A percentile compares a stretch with the other conserved stretches of the same genome.
Evolutionary conservation across 2,329 filamentous ascomycete genomes (phyloP).

Genomic region (Exophiala sp.): DNA sequence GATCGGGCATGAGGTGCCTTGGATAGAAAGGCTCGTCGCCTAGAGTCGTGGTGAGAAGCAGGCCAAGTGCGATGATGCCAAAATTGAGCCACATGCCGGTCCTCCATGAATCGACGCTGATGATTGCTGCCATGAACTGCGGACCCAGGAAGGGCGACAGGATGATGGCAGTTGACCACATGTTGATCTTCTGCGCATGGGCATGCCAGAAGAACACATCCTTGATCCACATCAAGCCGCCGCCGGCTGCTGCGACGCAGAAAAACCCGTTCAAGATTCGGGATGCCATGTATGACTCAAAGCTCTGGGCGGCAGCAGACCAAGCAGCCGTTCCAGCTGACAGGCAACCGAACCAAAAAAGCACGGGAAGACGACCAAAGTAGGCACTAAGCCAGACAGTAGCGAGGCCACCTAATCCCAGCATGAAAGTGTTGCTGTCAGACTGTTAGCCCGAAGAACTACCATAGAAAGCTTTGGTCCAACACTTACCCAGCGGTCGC

Average conservation of each 20-base stretch:
- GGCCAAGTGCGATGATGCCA: slow-evolving; percentile 27
- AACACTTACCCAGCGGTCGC: slow-evolving; percentile 38
- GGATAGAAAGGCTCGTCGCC: slow-evolving; percentile 33
- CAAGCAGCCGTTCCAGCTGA: slow-evolving; percentile 33
- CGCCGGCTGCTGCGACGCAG: slow-evolving; percentile 36
- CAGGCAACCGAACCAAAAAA: slow-evolving; percentile 35
- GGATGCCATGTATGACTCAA: slow-evolving; percentile 46
- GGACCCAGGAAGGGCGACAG: slow-evolving; percentile 38
- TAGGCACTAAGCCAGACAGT: slow-evolving; percentile 40
- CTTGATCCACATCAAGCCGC: slow-evolving; percentile 49
- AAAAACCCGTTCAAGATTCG: slow-evolving; percentile 47
- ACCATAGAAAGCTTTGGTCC: neutral
- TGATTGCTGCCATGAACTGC: slow-evolving; percentile 46
- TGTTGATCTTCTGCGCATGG: slow-evolving; percentile 36
- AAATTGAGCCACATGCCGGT: slow-evolving; percentile 32
- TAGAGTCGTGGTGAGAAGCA: slow-evolving; percentile 27
- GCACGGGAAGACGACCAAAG: slow-evolving; percentile 42
- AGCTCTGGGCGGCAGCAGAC: slow-evolving; percentile 43
- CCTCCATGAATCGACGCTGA: slow-evolving; percentile 37
- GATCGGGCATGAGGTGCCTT: slow-evolving; percentile 25
- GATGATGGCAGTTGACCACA: slow-evolving; percentile 38
- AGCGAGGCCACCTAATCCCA: slow-evolving; percentile 40
- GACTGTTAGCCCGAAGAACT: slow-evolving; percentile 3
- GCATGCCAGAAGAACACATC: slow-evolving; percentile 59
- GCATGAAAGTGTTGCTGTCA: slow-evolving; percentile 46